These are phyloP conservation scores for Apiospora malaysiana DNA, from an alignment of 2,329 filamentous ascomycete genomes.

Conservation along the genomic window DNA sequence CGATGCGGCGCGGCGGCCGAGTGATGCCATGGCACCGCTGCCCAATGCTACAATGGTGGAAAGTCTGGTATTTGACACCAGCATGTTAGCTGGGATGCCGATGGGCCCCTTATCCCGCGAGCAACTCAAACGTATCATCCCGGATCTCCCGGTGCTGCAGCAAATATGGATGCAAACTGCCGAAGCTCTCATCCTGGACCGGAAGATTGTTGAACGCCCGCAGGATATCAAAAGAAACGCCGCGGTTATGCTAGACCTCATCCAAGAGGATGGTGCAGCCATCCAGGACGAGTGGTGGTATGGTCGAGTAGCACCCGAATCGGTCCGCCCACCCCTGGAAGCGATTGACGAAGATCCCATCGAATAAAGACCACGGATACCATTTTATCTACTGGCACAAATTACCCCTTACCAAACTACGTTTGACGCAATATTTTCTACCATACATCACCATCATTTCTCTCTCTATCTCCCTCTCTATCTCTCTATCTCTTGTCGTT, in stretches of 20 bases:
- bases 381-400: neutral
- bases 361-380: conserved; percentile 35
- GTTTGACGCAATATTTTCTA: neutral
- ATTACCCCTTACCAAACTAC: neutral
- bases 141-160: conserved; percentile 62
- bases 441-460: neutral
- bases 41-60: conserved; percentile 31
- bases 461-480: neutral
- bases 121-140: conserved; percentile 55
- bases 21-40: conserved; percentile 32
- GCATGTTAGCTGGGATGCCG: conserved; percentile 65
- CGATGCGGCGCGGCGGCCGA: conserved; percentile 35
- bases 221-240: conserved; percentile 69
- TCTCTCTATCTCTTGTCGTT: conserved; percentile 2
- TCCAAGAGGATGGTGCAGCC: conserved; percentile 63
- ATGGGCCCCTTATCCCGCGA: conserved; percentile 62
- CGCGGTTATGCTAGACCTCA: conserved; percentile 67
- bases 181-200: conserved; percentile 65
- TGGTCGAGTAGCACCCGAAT: conserved; percentile 58
- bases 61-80: conserved; percentile 62
- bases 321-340: conserved; percentile 57
- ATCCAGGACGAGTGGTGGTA: conserved; percentile 70
- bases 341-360: conserved; percentile 58
- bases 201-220: conserved; percentile 62
- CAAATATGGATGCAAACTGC: conserved; percentile 69